Evolutionary conservation across 208 protist genomes (phyloP).

Genomic region (Crithidia mellificae): DNA sequence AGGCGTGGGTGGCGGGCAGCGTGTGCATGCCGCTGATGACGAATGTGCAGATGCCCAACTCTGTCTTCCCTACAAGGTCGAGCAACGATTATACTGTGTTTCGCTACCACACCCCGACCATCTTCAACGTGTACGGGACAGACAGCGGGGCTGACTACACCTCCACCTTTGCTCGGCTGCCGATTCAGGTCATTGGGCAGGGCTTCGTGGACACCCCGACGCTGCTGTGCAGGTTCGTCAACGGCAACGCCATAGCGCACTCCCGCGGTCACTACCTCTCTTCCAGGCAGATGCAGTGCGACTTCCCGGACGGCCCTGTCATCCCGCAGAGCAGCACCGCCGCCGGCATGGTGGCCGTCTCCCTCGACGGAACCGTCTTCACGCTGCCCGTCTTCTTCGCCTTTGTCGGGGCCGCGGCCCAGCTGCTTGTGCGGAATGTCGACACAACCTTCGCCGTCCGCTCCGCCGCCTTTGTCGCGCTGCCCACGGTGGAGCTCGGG

Average conservation of each 20-base stretch:
- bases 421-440: not conserved
- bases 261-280: conserved; percentile 20
- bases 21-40: conserved; percentile 2
- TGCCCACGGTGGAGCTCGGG: conserved; percentile 26
- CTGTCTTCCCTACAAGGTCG: not conserved
- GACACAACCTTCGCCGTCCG: conserved; percentile 4
- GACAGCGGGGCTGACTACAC: conserved; percentile 19
- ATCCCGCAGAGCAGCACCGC: conserved; percentile 15
- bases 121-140: not conserved
- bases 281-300: conserved; percentile 26
- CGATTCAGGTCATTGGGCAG: conserved; percentile 19
- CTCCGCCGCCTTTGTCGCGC: conserved; percentile 21
- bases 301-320: not conserved
- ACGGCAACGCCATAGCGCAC: conserved; percentile 6
- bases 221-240: conserved; percentile 29
- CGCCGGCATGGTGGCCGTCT: conserved; percentile 30
- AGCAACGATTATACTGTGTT: conserved; percentile 5
- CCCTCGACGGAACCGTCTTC: conserved; percentile 36
- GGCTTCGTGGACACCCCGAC: conserved; percentile 13
- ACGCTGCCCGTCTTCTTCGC: conserved; percentile 29
- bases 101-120: conserved; percentile 8
- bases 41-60: conserved; percentile 3
- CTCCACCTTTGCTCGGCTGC: not conserved
- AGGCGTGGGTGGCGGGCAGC: not conserved
- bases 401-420: conserved; percentile 39